phyloP scores from a whole-genome alignment of 257 asterid genomes.

The Solanum ossicruentum region DNA sequence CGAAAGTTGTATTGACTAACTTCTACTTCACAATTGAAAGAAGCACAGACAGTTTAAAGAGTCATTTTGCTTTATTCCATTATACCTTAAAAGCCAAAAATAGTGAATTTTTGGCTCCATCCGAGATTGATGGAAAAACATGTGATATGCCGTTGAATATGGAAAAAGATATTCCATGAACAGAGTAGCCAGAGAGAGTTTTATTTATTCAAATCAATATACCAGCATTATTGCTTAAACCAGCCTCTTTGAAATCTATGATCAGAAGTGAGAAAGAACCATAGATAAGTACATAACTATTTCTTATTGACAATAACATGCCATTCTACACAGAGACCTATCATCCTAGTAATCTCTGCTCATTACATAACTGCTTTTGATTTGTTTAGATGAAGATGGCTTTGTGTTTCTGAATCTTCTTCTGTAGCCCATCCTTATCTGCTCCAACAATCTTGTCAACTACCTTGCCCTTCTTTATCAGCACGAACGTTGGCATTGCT shows the following conservation, averaged over 20 bases:
- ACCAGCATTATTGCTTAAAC: not conserved
- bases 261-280: not conserved
- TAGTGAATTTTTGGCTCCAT: too few relatives aligned
- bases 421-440: conserved; percentile 1
- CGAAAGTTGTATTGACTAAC: too few relatives aligned
- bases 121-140: too few relatives aligned
- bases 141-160: not conserved
- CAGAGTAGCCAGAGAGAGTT: not conserved
- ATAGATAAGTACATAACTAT: not conserved
- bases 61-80: too few relatives aligned
- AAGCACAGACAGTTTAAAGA: too few relatives aligned
- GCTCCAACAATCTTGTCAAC: conserved; percentile 5
- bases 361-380: too few relatives aligned
- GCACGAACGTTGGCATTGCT: conserved; percentile 24
- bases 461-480: conserved; percentile 13
- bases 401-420: not conserved
- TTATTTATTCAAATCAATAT: not conserved
- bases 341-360: not conserved
- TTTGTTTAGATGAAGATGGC: not conserved
- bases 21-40: too few relatives aligned
- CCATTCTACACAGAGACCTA: not conserved
- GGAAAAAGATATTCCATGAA: not conserved
- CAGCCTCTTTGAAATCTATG: not conserved
- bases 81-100: too few relatives aligned
- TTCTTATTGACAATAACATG: not conserved